phyloP scores from a whole-genome alignment of 176 grass and related monocot species.

The Oryza australiensis region DNA sequence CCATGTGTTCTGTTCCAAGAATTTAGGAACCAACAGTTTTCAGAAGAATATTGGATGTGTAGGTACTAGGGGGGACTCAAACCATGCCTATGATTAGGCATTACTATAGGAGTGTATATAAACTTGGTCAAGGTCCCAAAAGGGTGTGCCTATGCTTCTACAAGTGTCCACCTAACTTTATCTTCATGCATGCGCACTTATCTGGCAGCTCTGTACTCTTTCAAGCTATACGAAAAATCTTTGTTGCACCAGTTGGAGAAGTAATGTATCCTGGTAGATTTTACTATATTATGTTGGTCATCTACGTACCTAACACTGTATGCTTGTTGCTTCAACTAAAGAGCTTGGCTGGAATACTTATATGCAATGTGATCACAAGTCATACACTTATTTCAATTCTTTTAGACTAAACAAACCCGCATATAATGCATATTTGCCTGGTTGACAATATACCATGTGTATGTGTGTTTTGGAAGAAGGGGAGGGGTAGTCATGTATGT shows the following conservation, averaged over 20 bases:
- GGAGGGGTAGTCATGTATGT: background rate
- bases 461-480: background rate
- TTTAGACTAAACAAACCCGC: background rate
- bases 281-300: constrained; percentile 47
- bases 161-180: background rate
- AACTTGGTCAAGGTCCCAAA: background rate
- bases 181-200: constrained; percentile 1
- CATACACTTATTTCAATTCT: background rate
- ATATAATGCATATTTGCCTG: constrained; percentile 10
- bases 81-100: constrained; percentile 7
- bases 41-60: constrained; percentile 11
- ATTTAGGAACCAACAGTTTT: constrained; percentile 12
- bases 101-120: constrained; percentile 1
- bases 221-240: background rate
- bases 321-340: constrained; percentile 13
- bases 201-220: background rate
- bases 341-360: constrained; percentile 13
- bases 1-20: constrained; percentile 6
- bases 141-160: background rate
- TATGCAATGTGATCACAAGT: constrained; percentile 1
- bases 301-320: constrained; percentile 46
- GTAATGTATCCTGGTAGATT: constrained; percentile 27
- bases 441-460: constrained; percentile 4
- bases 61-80: background rate
- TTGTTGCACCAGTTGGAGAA: constrained; percentile 23